A percentile compares a stretch with the other conserved stretches of the same genome.
Conservation (phyloP, 192 early-diverging fungal genomes). For the Linderina pennispora region DNA sequence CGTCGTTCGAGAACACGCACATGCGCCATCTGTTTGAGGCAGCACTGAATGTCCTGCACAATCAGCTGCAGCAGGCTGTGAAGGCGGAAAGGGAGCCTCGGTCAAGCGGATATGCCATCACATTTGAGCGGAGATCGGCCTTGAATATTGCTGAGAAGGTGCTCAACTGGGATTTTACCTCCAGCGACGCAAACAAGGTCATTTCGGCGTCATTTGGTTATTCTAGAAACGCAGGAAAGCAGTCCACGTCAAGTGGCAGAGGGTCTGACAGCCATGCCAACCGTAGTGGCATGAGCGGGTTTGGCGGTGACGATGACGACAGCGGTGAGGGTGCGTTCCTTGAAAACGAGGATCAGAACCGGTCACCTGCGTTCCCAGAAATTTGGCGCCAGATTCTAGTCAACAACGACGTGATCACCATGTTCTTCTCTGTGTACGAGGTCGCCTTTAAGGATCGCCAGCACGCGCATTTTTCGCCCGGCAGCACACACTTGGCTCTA, state of each 20-base stretch:
- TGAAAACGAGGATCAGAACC: slow-evolving; percentile 18
- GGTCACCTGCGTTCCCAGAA: slow-evolving; percentile 31
- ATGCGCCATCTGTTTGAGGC: slow-evolving; percentile 36
- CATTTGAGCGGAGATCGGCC: slow-evolving; percentile 39
- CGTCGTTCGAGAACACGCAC: slow-evolving; percentile 32
- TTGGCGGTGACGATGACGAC: slow-evolving; percentile 10
- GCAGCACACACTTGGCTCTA: slow-evolving; percentile 39
- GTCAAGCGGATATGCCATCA: slow-evolving; percentile 24
- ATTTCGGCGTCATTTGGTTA: slow-evolving; percentile 27
- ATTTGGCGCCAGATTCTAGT: slow-evolving; percentile 35
- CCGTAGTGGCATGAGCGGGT: neutral
- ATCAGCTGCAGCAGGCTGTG: slow-evolving; percentile 23
- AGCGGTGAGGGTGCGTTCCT: slow-evolving; percentile 16
- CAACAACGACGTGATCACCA: slow-evolving; percentile 23
- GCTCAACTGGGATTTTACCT: slow-evolving; percentile 35
- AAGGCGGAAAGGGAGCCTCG: no score
- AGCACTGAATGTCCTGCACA: slow-evolving; percentile 34
- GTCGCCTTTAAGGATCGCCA: slow-evolving; percentile 39
- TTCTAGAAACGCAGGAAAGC: neutral
- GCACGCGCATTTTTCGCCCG: slow-evolving; percentile 41
- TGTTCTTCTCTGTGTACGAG: slow-evolving; percentile 43
- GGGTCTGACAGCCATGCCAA: neutral
- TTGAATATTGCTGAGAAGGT: slow-evolving; percentile 35
- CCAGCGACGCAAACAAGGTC: slow-evolving; percentile 14
- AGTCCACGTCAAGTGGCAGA: neutral